phyloP scores from a whole-genome alignment of 2,329 filamentous ascomycete genomes.

The Arthrinium phaeospermum region DNA sequence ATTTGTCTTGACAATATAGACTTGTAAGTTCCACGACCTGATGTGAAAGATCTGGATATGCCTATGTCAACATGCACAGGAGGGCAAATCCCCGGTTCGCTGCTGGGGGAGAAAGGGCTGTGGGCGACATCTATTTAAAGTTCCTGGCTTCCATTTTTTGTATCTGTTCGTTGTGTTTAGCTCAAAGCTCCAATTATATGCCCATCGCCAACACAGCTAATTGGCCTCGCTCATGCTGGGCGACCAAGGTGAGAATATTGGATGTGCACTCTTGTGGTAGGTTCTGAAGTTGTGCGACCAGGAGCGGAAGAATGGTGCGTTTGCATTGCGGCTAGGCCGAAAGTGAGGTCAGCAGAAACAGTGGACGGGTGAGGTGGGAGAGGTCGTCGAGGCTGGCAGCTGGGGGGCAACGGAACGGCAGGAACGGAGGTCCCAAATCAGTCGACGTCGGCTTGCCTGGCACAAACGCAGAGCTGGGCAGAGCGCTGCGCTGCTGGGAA shows the following conservation, averaged over 20 bases:
- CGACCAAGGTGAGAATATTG: not conserved
- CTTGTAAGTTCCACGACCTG: not conserved
- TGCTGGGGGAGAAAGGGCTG: not conserved
- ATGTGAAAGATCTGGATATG: no score
- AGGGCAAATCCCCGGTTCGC: not conserved
- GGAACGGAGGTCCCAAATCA: constrained; percentile 6
- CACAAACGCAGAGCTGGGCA: constrained; percentile 1
- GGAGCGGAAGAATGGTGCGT: not conserved
- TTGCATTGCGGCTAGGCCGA: constrained; percentile 5
- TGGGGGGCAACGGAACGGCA: constrained; percentile 6
- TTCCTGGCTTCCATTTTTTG: not conserved
- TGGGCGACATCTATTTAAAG: not conserved
- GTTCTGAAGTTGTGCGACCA: not conserved
- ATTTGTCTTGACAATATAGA: not conserved
- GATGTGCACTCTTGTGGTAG: not conserved
- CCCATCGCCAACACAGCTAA: not conserved
- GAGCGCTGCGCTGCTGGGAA: not conserved
- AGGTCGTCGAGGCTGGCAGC: constrained; percentile 1
- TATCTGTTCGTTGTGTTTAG: not conserved
- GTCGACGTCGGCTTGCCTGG: not conserved
- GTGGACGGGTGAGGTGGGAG: not conserved
- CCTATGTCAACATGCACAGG: not conserved
- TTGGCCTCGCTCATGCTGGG: not conserved
- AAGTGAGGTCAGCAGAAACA: not conserved
- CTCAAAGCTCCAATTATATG: constrained; percentile 2